These are phyloP conservation scores for Colletotrichum nymphaeae DNA, from an alignment of 2,329 filamentous ascomycete genomes.

Conservation along the genomic window DNA sequence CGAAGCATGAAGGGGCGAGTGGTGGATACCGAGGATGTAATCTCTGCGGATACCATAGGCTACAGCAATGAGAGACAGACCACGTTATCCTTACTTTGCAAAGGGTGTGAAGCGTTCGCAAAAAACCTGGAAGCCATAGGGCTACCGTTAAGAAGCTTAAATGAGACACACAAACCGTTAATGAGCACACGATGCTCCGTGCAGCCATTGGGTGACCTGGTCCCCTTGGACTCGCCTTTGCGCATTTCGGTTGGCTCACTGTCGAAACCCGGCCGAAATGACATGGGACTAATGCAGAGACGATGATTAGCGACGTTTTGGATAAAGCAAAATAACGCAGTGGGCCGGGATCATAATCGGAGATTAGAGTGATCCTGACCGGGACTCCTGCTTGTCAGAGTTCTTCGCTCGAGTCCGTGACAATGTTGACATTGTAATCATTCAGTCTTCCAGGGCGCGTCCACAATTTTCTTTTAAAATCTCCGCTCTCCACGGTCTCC, in stretches of 20 bases:
- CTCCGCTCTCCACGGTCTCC: slow-evolving; percentile 16
- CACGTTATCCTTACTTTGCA: background rate
- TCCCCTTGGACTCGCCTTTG: background rate
- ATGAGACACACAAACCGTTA: slow-evolving; percentile 22
- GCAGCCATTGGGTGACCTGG: background rate
- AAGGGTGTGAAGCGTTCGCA: background rate
- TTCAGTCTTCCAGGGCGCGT: background rate
- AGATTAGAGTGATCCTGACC: slow-evolving; percentile 29
- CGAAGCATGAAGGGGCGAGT: slow-evolving; percentile 21
- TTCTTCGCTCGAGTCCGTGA: background rate
- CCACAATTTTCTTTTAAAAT: slow-evolving; percentile 17
- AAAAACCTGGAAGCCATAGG: slow-evolving; percentile 4
- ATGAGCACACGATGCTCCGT: slow-evolving; percentile 3
- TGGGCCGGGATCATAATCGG: slow-evolving; percentile 30
- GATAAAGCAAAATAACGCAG: slow-evolving; percentile 18
- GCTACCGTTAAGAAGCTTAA: slow-evolving; percentile 26
- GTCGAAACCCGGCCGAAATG: slow-evolving; percentile 28
- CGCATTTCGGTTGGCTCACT: slow-evolving; percentile 23
- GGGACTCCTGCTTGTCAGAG: background rate
- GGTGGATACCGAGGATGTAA: slow-evolving; percentile 20
- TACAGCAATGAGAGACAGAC: too few species aligned
- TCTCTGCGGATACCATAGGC: background rate
- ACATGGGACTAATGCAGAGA: slow-evolving; percentile 27
- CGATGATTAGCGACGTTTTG: slow-evolving; percentile 34
- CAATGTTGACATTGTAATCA: background rate